Percentiles rank a stretch among this genome's conserved stretches.
Conservation (phyloP, 176 grass and related monocot genomes). For the Musa schizocarpa region DNA sequence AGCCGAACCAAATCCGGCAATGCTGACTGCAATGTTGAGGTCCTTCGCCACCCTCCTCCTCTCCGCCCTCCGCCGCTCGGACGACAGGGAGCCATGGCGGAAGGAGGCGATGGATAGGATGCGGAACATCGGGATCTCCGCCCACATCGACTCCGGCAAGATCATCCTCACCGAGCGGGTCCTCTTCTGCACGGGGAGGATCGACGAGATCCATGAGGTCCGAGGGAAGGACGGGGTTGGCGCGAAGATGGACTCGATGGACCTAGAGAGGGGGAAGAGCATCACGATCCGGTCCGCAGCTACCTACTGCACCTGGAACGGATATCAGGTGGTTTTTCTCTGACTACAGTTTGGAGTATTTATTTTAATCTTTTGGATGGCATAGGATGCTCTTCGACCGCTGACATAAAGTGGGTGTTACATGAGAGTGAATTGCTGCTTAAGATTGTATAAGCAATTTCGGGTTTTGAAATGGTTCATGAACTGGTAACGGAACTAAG, state of each 20-base stretch:
- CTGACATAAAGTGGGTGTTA: no score
- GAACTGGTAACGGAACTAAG: no score
- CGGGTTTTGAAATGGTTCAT: no score
- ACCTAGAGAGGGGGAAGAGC: slow-evolving; percentile 89
- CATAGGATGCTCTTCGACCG: no score
- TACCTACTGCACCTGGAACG: slow-evolving; percentile 95
- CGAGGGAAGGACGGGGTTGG: slow-evolving; percentile 75
- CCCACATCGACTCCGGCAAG: slow-evolving; percentile 93
- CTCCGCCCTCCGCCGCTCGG: slow-evolving; percentile 24
- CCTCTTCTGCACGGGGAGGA: slow-evolving; percentile 81
- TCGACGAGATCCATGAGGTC: slow-evolving; percentile 97
- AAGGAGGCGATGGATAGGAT: slow-evolving; percentile 76
- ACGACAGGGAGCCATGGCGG: slow-evolving; percentile 68
- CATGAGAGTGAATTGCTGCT: no score
- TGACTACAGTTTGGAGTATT: not conserved
- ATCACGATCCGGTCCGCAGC: slow-evolving; percentile 95
- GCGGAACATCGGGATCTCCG: slow-evolving; percentile 93
- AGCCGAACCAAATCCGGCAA: no score
- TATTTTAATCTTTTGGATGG: no score
- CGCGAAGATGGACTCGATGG: slow-evolving; percentile 98
- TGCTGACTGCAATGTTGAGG: slow-evolving; percentile 35
- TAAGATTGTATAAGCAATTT: no score
- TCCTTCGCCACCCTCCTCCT: slow-evolving; percentile 11
- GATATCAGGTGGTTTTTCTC: slow-evolving; percentile 45
- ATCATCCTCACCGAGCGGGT: slow-evolving; percentile 86